These are phyloP conservation scores for Mimosa bimucronata DNA, from an alignment of 306 rosid genomes.

Conservation along the genomic window DNA sequence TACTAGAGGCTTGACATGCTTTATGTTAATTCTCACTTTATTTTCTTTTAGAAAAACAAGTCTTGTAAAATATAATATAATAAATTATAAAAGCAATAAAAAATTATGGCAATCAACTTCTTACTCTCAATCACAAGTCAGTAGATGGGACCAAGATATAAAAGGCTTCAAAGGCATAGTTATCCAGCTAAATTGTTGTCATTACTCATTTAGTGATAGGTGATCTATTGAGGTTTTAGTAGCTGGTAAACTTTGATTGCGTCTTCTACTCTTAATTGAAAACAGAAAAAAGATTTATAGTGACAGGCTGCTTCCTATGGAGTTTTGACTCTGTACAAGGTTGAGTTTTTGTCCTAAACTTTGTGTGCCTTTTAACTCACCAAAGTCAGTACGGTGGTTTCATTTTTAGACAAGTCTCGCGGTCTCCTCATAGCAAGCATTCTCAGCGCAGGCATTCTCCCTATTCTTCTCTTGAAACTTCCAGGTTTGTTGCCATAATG, in stretches of 20 bases:
- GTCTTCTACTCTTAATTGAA: slow-evolving; percentile 39
- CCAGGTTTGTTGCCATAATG: slow-evolving; percentile 76
- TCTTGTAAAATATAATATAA: not conserved
- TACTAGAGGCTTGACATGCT: not conserved
- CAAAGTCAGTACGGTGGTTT: slow-evolving; percentile 88
- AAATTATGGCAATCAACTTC: not conserved
- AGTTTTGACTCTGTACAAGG: slow-evolving; percentile 63
- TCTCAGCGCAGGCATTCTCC: slow-evolving; percentile 99
- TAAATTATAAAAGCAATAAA: not conserved
- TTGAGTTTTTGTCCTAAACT: slow-evolving; percentile 56
- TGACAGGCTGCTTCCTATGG: slow-evolving; percentile 49
- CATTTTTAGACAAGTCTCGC: slow-evolving; percentile 99
- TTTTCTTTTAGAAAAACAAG: not conserved
- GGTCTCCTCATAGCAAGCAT: slow-evolving; percentile 99
- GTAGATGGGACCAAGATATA: not conserved
- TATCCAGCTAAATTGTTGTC: not conserved
- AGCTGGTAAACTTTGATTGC: slow-evolving; percentile 33
- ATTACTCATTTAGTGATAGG: slow-evolving; percentile 2
- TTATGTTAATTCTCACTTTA: not conserved
- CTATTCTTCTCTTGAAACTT: slow-evolving; percentile 86
- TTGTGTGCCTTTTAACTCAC: slow-evolving; percentile 66
- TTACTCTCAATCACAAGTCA: not conserved
- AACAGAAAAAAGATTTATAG: slow-evolving; percentile 39
- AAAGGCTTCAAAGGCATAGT: not conserved
- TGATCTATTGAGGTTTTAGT: slow-evolving; percentile 31